Base-by-base conservation (phyloP, 345 rosid species). In the Brassica carinata region DNA sequence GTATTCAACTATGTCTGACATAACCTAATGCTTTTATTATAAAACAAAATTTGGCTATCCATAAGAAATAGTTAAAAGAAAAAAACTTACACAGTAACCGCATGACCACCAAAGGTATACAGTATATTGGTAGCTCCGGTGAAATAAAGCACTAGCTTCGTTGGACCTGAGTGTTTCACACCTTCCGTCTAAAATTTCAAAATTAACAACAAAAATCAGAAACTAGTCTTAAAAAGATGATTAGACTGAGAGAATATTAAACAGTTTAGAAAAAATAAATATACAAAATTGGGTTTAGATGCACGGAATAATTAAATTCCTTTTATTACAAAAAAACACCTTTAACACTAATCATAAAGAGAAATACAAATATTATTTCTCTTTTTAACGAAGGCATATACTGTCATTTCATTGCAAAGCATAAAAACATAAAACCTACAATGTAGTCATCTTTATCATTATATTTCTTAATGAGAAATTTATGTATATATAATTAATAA, bases 81-180 rank as follows among this genome's bases (percentile, higher is more conserved):
- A 43, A 38, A 43, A 71, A 79, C 96, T 86, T 87, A 96, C 99
- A 96, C 99, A 51, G 99, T 96, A 81, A 96, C 99, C 8, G 99
- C 99, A 71, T 96, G 99, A 40, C 99, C 99, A 27, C 99, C 99
- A 40, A 94, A 96, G 31, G 99, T 96, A 82, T 96, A 96, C 75
- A 96, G 89, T 23, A 96, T 90, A 84, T 96, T 96, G 81, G 99
- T 96, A 77, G 99, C 98, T 73, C 99, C 99, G 74, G 99, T 94
- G 85, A 96, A 96, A 88, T 96, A 96, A 13, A 94, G 91, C 77
- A 96, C 98, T 26, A 92, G 67, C 89, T 89, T 87, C 33, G 88
- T 86, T 43, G 99, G 97, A 68, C 89, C 99, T n/a, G 91, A 36
- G 77, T 94, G 99, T 8, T 73, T 81, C 63, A 91, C 99, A 15